Percentiles rank a stretch among this genome's conserved stretches.
phyloP scores from a whole-genome alignment of 2,329 filamentous ascomycete species.

The Pseudogymnoascus sp. region DNA sequence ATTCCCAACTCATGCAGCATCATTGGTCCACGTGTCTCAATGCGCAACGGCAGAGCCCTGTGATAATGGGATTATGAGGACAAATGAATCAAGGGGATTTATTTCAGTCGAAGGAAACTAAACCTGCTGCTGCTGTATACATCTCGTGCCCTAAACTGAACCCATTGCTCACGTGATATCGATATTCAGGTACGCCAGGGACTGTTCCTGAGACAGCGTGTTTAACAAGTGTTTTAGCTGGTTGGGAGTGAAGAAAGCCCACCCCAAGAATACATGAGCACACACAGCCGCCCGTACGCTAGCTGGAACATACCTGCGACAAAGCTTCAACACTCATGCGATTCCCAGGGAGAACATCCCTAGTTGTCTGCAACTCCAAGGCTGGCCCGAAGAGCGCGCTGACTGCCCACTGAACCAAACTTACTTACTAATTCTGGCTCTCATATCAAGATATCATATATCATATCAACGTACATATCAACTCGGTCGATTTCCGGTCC shows the following conservation, averaged over 20 bases:
- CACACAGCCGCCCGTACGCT: not conserved
- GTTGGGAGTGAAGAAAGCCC: not conserved
- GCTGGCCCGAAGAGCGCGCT: not conserved
- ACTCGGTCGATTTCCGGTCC: too few relatives aligned
- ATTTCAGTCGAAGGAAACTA: not conserved
- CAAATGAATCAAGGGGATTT: not conserved
- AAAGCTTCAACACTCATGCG: not conserved
- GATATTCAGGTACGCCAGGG: not conserved
- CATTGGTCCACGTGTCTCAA: constrained; percentile 7
- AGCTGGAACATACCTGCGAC: not conserved
- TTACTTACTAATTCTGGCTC: not conserved
- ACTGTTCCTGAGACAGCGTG: constrained; percentile 2
- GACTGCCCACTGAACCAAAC: not conserved
- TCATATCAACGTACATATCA: not conserved
- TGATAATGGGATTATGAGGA: not conserved
- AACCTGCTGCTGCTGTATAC: too few relatives aligned
- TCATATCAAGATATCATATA: not conserved
- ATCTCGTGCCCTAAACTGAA: not conserved
- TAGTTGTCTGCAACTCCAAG: not conserved
- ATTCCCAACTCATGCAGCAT: constrained; percentile 1
- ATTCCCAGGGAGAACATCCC: not conserved
- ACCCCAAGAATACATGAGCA: not conserved
- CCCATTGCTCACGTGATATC: not conserved
- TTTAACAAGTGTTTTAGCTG: not conserved
- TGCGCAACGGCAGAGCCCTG: not conserved